phyloP scores from a whole-genome alignment of 148 eudicot genomes.

The Rheum nobile region DNA sequence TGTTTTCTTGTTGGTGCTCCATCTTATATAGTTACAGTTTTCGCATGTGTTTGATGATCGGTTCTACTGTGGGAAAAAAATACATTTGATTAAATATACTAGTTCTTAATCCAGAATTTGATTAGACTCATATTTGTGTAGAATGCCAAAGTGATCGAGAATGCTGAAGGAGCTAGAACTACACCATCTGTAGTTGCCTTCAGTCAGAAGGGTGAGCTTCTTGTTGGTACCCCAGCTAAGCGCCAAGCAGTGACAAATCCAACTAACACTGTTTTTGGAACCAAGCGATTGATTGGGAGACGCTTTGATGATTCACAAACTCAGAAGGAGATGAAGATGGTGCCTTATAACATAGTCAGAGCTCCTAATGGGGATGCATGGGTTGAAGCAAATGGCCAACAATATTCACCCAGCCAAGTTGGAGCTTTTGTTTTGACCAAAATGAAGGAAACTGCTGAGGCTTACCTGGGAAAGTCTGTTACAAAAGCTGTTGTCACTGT shows the following conservation, averaged over 20 bases:
- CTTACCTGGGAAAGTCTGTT: constrained; percentile 45
- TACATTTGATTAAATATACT: neutral
- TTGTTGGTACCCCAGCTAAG: constrained; percentile 34
- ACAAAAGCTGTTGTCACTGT: constrained; percentile 53
- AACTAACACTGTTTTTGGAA: constrained; percentile 47
- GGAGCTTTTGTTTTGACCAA: constrained; percentile 57
- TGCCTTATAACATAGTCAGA: constrained; percentile 47
- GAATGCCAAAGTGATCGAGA: constrained; percentile 51
- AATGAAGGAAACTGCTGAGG: constrained; percentile 67
- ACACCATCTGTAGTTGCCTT: constrained; percentile 61
- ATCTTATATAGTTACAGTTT: neutral
- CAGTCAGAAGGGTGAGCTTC: constrained; percentile 12
- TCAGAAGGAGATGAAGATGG: constrained; percentile 69
- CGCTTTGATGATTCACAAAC: constrained; percentile 54
- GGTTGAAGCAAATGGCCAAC: constrained; percentile 61
- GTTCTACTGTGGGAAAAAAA: neutral
- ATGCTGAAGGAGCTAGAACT: constrained; percentile 57
- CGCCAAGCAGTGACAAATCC: constrained; percentile 65
- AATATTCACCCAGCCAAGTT: constrained; percentile 62
- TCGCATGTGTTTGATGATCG: neutral
- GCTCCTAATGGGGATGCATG: constrained; percentile 65
- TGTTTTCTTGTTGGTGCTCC: neutral
- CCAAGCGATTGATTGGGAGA: constrained; percentile 56
- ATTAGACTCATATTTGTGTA: neutral
- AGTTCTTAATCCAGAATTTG: neutral